phyloP scores from a whole-genome alignment of 208 protist genomes.

The Kentomonas sorsogonicus region DNA sequence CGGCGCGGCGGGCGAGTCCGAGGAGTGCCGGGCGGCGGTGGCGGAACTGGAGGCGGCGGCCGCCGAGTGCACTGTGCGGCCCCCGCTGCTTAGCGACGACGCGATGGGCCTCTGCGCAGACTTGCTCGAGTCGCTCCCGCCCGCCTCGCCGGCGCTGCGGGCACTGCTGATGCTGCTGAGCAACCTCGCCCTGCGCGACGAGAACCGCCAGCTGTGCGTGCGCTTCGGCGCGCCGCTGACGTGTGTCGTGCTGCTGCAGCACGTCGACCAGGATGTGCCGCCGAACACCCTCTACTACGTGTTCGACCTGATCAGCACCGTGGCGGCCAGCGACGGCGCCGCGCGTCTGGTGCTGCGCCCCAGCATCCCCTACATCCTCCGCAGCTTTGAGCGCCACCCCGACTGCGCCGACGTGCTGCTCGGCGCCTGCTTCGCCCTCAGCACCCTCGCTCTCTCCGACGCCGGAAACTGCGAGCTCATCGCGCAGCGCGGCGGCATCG shows the following conservation, averaged over 20 bases:
- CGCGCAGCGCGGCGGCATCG: slow-evolving; percentile 45
- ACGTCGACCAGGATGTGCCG: too few species aligned
- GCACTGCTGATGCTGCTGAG: slow-evolving; percentile 49
- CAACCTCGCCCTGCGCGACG: slow-evolving; percentile 57
- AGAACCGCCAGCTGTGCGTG: slow-evolving; percentile 41
- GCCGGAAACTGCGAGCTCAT: slow-evolving; percentile 54
- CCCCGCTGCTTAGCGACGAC: slow-evolving; percentile 39
- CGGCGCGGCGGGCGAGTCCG: slow-evolving; percentile 13
- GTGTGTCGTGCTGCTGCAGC: slow-evolving; percentile 60
- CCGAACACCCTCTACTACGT: slow-evolving; percentile 65
- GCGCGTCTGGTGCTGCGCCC: slow-evolving; percentile 43
- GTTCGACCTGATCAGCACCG: slow-evolving; percentile 70
- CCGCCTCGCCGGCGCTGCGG: slow-evolving; percentile 16
- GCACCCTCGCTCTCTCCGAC: slow-evolving; percentile 63
- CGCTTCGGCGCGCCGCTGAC: slow-evolving; percentile 49
- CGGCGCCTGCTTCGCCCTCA: slow-evolving; percentile 45
- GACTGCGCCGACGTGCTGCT: slow-evolving; percentile 60
- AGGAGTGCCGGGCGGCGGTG: slow-evolving; percentile 20
- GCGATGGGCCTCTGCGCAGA: slow-evolving; percentile 46
- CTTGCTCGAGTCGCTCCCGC: slow-evolving; percentile 35
- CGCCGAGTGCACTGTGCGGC: slow-evolving; percentile 17
- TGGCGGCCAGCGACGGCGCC: slow-evolving; percentile 39
- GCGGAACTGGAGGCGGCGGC: slow-evolving; percentile 26
- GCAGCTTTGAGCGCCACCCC: slow-evolving; percentile 31
- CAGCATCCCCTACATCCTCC: slow-evolving; percentile 63